phyloP scores from a whole-genome alignment of 108 stramenopile genomes.

The Chaetoceros tenuissimus region DNA sequence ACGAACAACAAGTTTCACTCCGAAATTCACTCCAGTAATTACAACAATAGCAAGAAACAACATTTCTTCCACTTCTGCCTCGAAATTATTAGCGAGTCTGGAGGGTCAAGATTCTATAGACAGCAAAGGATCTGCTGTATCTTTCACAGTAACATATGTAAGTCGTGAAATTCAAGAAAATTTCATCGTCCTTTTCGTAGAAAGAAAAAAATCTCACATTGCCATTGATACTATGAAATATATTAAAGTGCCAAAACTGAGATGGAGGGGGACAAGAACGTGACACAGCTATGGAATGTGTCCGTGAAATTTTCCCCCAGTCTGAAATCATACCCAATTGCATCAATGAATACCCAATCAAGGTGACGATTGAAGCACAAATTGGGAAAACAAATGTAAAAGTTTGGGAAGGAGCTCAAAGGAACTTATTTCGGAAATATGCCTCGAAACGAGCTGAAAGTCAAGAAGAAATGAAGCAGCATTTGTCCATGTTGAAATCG shows the following conservation, averaged over 20 bases:
- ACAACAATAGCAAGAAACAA: no score
- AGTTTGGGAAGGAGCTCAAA: conserved; percentile 36
- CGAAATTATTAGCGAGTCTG: no score
- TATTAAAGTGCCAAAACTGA: conserved; percentile 47
- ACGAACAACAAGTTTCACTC: no score
- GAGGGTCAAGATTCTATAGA: no score
- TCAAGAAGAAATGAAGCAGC: conserved; percentile 22
- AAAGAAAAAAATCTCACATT: not conserved
- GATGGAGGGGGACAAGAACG: conserved; percentile 50
- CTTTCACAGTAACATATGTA: not conserved
- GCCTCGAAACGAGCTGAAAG: conserved; percentile 12
- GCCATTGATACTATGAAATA: no score
- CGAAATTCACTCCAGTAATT: no score
- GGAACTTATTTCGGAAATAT: conserved; percentile 41
- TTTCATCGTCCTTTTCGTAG: not conserved
- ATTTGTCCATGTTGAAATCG: no score
- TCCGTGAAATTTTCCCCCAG: conserved; percentile 33
- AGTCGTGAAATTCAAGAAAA: not conserved
- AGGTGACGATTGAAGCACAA: conserved; percentile 20
- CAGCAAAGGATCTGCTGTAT: no score
- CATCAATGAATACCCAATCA: conserved; percentile 35
- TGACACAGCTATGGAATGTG: conserved; percentile 22
- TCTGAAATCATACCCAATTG: conserved; percentile 26
- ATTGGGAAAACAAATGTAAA: conserved; percentile 12
- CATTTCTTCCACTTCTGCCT: no score